These are phyloP conservation scores for Marchantia polymorpha DNA, from an alignment of 225 moss, liverwort and hornwort genomes.

Conservation along the genomic window DNA sequence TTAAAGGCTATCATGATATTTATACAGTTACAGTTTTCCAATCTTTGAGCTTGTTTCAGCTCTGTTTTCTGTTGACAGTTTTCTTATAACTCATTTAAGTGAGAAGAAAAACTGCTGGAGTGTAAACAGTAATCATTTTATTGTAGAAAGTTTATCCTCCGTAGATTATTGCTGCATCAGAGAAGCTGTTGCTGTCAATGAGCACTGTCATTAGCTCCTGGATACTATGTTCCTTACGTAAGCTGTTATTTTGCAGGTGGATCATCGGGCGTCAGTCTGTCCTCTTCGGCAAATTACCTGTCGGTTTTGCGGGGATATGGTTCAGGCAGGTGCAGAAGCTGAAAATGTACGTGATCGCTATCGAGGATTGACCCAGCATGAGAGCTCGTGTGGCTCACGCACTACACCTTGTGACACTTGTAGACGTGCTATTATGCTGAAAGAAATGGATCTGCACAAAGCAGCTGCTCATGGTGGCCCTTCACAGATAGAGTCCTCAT, in stretches of 20 bases:
- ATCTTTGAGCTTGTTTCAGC: too few species aligned
- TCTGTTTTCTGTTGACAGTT: too few species aligned
- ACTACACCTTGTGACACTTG: constrained; percentile 51
- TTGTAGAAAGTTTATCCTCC: too few species aligned
- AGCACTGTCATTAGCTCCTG: too few species aligned
- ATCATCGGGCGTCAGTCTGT: constrained; percentile 65
- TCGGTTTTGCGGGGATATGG: constrained; percentile 97
- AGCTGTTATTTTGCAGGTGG: constrained; percentile 44
- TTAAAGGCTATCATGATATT: too few species aligned
- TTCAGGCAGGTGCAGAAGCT: constrained; percentile 76
- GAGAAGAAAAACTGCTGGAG: too few species aligned
- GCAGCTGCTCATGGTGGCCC: constrained; percentile 44
- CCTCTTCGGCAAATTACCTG: constrained; percentile 77
- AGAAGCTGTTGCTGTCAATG: neutral
- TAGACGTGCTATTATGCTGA: constrained; percentile 47
- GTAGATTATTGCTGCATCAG: neutral
- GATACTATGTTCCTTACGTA: neutral
- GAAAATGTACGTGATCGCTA: constrained; percentile 79
- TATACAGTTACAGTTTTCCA: too few species aligned
- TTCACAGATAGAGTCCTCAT: constrained; percentile 14
- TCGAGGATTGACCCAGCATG: constrained; percentile 81
- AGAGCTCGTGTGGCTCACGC: constrained; percentile 62
- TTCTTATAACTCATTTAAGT: too few species aligned
- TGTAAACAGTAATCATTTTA: too few species aligned
- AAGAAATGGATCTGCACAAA: constrained; percentile 55